phyloP scores from a whole-genome alignment of 352 stramenopile species.

The Pythium guiyangense region DNA sequence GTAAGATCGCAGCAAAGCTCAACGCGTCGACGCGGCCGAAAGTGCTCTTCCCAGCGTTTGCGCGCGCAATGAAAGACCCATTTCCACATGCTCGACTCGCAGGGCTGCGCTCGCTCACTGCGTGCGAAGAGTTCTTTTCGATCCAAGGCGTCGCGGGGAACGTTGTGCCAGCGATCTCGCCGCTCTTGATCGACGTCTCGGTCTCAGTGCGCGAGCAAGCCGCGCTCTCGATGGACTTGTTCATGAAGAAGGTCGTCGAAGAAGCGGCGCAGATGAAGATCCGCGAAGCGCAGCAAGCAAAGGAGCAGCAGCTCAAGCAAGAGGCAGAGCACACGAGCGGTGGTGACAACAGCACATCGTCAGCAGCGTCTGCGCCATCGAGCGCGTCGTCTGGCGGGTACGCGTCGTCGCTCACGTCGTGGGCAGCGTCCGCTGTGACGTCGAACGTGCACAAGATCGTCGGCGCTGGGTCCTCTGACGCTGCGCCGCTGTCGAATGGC shows the following conservation, averaged over 20 bases:
- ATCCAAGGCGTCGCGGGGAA: conserved; percentile 61
- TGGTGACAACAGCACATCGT: conserved; percentile 6
- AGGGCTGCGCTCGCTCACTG: conserved; percentile 73
- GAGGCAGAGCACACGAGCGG: conserved; percentile 19
- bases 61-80: conserved; percentile 73
- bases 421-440: conserved; percentile 59
- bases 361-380: conserved; percentile 20
- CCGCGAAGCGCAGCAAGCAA: conserved; percentile 56
- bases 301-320: conserved; percentile 56
- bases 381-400: conserved; percentile 29
- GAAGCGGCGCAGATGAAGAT: conserved; percentile 79
- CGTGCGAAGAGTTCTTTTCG: conserved; percentile 82
- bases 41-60: conserved; percentile 87
- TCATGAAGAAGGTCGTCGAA: conserved; percentile 80
- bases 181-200: conserved; percentile 76
- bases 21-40: conserved; percentile 85
- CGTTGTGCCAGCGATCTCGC: conserved; percentile 72
- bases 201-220: conserved; percentile 76
- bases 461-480: conserved; percentile 20
- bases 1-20: conserved; percentile 84
- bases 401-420: conserved; percentile 65
- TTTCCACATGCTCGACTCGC: conserved; percentile 88
- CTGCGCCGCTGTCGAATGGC: conserved; percentile 3
- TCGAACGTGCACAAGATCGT: conserved; percentile 72
- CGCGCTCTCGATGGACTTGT: conserved; percentile 63